Base-by-base conservation (phyloP, 352 stramenopile genomes). In the Globisporangium abappressorium region DNA sequence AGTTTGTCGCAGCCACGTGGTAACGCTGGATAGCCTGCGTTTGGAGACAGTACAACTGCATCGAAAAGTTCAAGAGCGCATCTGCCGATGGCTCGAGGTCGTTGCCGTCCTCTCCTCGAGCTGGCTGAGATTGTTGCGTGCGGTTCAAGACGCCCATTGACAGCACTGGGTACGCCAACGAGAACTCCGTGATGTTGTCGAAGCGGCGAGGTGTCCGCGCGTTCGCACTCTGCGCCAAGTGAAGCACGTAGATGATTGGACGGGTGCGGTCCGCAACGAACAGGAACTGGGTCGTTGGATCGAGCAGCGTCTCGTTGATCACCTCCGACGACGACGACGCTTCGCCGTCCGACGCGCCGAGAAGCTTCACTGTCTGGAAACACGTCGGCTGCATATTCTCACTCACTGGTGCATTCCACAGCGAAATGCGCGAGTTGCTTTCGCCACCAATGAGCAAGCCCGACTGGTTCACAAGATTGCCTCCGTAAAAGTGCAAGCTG, bases 21-120 rank as follows among this genome's bases (percentile, higher is more conserved):
- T 95, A 95, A 12, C 87, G 85, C 70, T 95, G 87, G 68, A 95
- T 95, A 22, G 87, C 87, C 22, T 93, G 82, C 1, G 87, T 93
- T 69, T 95, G 87, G 8, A 93, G 66, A 55, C 82, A 91, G 55
- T 91, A 95, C 7, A 93, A 72, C 69, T 93, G 85, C 85, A 95
- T 95, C 11, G 77, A 82, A 26, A 91, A 85, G 38, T 84, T 78
- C 11, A 81, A 62, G 9, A 65, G 34, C 26, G 47, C 58, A 22
- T 68, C 70, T 33, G 56, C 71, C 18, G 67, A 72, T 33, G 65
- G 26, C 30, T 71, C 46, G 4, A 62, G 7, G 58, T 73, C 63
- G 36, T 76, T 59, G 67, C 83, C 72, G 62, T 76, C 71, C 33
- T 69, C 61, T 63, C 75, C 74, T 64, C 76, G 68, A 55, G 74